A percentile compares a stretch with the other conserved stretches of the same genome.
These are phyloP conservation scores for Pythium pectinolyticum DNA, from an alignment of 352 stramenopile species.

Conservation along the genomic window DNA sequence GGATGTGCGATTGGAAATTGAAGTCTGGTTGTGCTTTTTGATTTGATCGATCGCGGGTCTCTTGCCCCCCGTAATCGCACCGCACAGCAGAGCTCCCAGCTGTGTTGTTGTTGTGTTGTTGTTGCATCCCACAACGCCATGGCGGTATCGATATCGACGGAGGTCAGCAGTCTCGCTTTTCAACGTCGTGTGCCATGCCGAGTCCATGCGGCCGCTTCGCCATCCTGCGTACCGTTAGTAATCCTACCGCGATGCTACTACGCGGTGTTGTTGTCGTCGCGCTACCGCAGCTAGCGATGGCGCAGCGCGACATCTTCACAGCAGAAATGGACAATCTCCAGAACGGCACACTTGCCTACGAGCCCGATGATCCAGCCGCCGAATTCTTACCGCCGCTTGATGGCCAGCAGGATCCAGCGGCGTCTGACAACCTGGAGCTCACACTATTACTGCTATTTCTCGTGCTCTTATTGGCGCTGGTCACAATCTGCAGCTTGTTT, in stretches of 20 bases:
- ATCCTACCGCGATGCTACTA: background rate
- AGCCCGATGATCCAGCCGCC: conserved; percentile 1
- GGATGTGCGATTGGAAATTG: no score
- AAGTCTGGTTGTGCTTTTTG: no score
- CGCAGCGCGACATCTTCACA: conserved; percentile 20
- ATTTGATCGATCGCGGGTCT: no score
- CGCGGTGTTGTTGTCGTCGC: background rate
- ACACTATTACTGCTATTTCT: conserved; percentile 41
- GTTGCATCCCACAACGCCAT: background rate
- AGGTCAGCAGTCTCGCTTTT: background rate
- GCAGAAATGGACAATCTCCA: background rate
- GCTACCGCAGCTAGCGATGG: background rate
- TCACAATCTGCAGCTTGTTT: conserved; percentile 36
- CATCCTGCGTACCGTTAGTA: background rate
- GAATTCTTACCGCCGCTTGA: conserved; percentile 3
- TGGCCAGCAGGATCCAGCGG: background rate
- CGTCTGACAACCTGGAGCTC: conserved; percentile 29
- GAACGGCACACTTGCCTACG: background rate
- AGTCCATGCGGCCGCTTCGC: no score
- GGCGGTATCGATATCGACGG: background rate
- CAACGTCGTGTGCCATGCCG: background rate
- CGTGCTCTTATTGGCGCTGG: conserved; percentile 32
- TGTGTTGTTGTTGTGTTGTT: background rate
- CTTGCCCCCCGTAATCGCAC: no score
- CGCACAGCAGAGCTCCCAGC: no score